phyloP scores from a whole-genome alignment of 192 early-diverging fungal genomes.

The Backusella circina region DNA sequence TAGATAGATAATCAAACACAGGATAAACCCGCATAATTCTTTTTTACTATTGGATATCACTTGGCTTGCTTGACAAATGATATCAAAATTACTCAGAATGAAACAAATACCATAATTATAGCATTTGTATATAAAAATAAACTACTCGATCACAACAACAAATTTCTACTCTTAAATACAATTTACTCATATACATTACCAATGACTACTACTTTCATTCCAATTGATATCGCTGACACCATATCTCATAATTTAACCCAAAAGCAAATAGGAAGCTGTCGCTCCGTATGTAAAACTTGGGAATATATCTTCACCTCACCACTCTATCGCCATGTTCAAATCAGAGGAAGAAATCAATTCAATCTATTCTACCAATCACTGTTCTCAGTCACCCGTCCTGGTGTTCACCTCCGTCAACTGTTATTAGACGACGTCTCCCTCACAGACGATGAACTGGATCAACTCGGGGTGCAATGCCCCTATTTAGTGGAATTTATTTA shows the following conservation, averaged over 20 bases:
- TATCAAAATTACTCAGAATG: background rate
- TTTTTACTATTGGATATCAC: background rate
- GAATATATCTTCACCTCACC: background rate
- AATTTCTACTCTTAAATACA: background rate
- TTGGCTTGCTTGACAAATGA: background rate
- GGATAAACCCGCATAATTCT: background rate
- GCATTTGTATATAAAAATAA: background rate
- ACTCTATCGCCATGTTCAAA: background rate
- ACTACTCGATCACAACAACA: background rate
- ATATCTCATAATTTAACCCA: background rate
- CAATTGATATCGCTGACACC: background rate
- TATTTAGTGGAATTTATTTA: background rate
- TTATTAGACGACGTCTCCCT: background rate
- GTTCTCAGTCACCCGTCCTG: background rate
- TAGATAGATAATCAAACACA: background rate
- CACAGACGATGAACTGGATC: background rate
- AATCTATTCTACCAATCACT: background rate
- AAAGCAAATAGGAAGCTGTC: background rate
- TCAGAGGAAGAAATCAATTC: background rate
- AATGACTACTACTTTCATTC: background rate
- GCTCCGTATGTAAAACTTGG: background rate
- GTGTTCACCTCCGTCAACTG: background rate
- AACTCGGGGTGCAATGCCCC: background rate
- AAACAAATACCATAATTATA: background rate
- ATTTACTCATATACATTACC: background rate